Conservation (phyloP, 2,329 filamentous ascomycete species). For the Xylaria sp. region DNA sequence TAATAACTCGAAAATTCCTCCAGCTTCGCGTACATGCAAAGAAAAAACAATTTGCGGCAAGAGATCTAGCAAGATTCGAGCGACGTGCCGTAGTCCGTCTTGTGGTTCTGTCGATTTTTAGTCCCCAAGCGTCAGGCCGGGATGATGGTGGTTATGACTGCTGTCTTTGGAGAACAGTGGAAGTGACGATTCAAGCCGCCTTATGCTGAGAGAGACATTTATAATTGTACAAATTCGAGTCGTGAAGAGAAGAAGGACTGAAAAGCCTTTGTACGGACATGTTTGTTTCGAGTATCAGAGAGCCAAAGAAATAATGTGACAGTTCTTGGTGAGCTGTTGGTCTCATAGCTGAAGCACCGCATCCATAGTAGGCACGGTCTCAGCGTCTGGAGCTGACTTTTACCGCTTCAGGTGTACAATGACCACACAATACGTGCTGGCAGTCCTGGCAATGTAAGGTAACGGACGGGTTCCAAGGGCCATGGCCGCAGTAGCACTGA, state of each 20-base stretch:
- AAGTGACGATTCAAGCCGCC: not conserved
- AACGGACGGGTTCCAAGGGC: slow-evolving; percentile 8
- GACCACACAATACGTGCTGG: rapidly evolving
- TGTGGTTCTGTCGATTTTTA: slow-evolving; percentile 26
- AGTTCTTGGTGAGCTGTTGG: not conserved
- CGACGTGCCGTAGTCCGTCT: slow-evolving; percentile 22
- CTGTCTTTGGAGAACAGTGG: not conserved
- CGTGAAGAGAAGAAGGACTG: not conserved
- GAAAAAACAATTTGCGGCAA: not conserved
- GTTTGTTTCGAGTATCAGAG: not conserved
- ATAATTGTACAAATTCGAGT: not conserved
- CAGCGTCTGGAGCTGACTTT: not conserved
- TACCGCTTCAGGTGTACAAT: not conserved
- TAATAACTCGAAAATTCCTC: not conserved
- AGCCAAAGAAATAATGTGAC: not conserved
- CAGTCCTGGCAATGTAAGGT: slow-evolving; percentile 23
- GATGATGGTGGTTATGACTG: not conserved
- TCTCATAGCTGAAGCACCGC: not conserved
- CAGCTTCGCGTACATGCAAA: not conserved
- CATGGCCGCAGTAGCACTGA: slow-evolving; percentile 22
- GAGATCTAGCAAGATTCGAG: not conserved
- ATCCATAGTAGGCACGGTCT: not conserved
- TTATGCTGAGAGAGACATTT: not conserved
- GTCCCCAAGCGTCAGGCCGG: not conserved
- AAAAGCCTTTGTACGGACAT: not conserved